Base-by-base conservation (phyloP, 441 rosid species). In the Populus hybrid region DNA sequence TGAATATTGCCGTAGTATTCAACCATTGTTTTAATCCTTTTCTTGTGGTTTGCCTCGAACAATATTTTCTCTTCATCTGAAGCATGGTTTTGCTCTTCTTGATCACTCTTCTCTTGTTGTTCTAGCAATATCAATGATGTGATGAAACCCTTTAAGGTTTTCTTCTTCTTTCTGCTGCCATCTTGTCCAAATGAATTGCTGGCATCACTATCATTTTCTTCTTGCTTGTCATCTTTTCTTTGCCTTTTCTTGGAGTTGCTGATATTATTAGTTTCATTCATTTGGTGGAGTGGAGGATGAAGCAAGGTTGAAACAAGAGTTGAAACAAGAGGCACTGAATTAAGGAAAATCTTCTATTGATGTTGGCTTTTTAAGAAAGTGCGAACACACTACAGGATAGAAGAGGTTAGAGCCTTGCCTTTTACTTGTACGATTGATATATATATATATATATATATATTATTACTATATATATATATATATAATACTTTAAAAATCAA, bases 51-150 rank as follows among this genome's bases (percentile, higher is more conserved):
- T 4, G 84, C 82, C 28, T 94, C 93, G 11, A 89, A 77, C 6
- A 81, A 76, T 11, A 85, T 86, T 75, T 82, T 89, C 46, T 89
- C 91, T 7, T 87, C 89, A n/a, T 42, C 68, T 2, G 89, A 83
- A 16, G 81, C 90, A 38, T 36, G 73, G 77, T 74, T 76, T 1
- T 83, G 84, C 65, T 86, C 86, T 26, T 87, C 86, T 0, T 65
- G 81, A 69, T 86, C 89, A 0, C 79, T 78, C 77, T 86, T 88
- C 69, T 86, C 95, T 76, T 90, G 92, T 67, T 92, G 92, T 61
- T 95, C 95, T 67, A 92, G 40, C 75, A 93, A 77, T 57, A 90
- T 72, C 79, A 90, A 76, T 0, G 97, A 91, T 66, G 95, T 88
- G 79, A 93, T 81, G 11, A 92, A 85, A 2, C 95, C 92, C 67